Evolutionary conservation across 352 stramenopile genomes (phyloP).

Genomic region (Aphanomyces invadans): DNA sequence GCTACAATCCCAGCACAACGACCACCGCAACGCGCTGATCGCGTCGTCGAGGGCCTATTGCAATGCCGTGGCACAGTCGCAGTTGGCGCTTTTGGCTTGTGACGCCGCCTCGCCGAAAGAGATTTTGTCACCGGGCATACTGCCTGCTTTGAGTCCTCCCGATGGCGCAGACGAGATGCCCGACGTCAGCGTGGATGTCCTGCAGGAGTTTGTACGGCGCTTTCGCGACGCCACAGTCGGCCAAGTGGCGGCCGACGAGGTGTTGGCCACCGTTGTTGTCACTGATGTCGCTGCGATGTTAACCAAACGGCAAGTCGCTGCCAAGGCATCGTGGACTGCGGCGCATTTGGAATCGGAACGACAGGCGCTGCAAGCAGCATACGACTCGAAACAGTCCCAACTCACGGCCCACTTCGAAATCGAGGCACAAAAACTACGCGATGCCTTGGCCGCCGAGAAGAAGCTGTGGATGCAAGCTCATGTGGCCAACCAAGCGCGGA

Average conservation of each 20-base stretch:
- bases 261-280: conserved; percentile 54
- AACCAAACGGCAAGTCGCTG: conserved; percentile 40
- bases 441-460: conserved; percentile 47
- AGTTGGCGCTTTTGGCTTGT: conserved; percentile 32
- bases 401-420: conserved; percentile 59
- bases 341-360: conserved; percentile 44
- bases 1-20: conserved; percentile 36
- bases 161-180: too few species aligned
- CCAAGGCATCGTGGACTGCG: conserved; percentile 48
- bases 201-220: conserved; percentile 44
- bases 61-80: conserved; percentile 28
- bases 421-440: conserved; percentile 52
- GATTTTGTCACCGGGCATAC: not conserved
- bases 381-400: conserved; percentile 47
- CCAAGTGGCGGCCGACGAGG: conserved; percentile 36
- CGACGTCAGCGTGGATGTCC: too few species aligned
- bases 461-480: conserved; percentile 67
- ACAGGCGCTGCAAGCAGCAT: conserved; percentile 45
- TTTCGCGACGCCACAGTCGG: conserved; percentile 44
- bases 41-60: conserved; percentile 47
- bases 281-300: conserved; percentile 49
- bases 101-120: not conserved
- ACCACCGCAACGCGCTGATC: conserved; percentile 40
- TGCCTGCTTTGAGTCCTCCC: too few species aligned
- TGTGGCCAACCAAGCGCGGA: conserved; percentile 41